Evolutionary conservation across 768 basidiomycete genomes (phyloP), one percentile per base, ranked within the genome.

Genomic region (Psilocybe tampanensis): DNA sequence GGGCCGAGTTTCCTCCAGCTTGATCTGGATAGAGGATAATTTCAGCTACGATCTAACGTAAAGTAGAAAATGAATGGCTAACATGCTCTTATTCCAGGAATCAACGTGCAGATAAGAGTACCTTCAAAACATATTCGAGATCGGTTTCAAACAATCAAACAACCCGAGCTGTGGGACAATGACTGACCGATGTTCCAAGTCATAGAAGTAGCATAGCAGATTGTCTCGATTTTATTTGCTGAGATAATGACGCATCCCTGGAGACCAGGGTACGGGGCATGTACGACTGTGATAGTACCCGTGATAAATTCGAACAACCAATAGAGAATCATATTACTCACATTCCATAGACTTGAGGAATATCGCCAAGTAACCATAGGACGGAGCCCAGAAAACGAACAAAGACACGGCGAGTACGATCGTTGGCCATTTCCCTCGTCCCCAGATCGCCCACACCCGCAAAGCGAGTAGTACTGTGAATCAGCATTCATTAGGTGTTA

Each of bases 401-500:
- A 43, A 50, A 41, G 21, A 5, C 11, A 55, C 22, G 23, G 21
- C n/a, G 12, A 61, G 54, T 34, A 48, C 22, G 8, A 55, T 44
- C 11, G 48, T 47, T 8, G 58, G 36, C 23, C 54, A 36, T 17
- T 8, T 44, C 15, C 42, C 51, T 12, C 57, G 52, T 22, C 55
- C 51, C 60, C 60, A 61, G 9, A 61, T 54, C 2, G 56, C 60
- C 60, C 60, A 55, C 18, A 54, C 57, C 23, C 60, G 56, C 23
- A 58, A 12, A 1, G 53, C 54, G 7, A 61, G 53, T 47, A 61
- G 48, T 17, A 58, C 60, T 61, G 41, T 1, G 15, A n/a, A 3
- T n/a, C 18, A 24, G 4, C 29, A 9, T 5, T 29, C 9, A 9
- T 5, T 29, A 29, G 4, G 29, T 29, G n/a, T n/a, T n/a, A 15